phyloP scores from a whole-genome alignment of 192 early-diverging fungal species.

The Dissophora globulifera region DNA sequence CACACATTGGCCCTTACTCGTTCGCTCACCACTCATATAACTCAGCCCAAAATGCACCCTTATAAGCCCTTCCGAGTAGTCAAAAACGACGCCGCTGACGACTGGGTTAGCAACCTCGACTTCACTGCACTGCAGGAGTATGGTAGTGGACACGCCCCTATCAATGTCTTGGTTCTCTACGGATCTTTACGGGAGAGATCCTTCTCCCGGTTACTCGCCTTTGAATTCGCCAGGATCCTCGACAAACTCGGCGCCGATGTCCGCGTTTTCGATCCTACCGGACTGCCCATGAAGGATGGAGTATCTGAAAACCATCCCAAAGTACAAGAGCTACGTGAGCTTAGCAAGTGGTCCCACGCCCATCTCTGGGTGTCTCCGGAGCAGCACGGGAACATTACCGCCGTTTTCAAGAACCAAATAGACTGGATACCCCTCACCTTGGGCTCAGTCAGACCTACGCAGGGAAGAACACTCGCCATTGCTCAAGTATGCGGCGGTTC shows the following conservation, averaged over 20 bases:
- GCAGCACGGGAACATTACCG: constrained; percentile 64
- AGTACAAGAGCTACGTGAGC: constrained; percentile 58
- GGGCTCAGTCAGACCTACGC: constrained; percentile 58
- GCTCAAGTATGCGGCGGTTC: constrained; percentile 63
- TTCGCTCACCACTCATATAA: too few relatives aligned
- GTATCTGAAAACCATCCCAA: constrained; percentile 59
- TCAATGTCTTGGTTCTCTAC: constrained; percentile 60
- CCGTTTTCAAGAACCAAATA: constrained; percentile 65
- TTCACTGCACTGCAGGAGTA: constrained; percentile 21
- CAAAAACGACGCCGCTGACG: constrained; percentile 17
- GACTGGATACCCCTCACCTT: constrained; percentile 61
- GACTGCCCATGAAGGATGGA: constrained; percentile 64
- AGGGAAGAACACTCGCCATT: constrained; percentile 54
- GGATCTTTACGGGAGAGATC: constrained; percentile 59
- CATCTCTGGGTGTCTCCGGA: constrained; percentile 66
- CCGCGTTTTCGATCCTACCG: constrained; percentile 58
- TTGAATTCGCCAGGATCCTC: constrained; percentile 60
- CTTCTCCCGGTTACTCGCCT: constrained; percentile 62
- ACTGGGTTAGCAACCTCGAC: constrained; percentile 46
- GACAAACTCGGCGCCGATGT: constrained; percentile 63
- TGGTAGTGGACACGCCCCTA: constrained; percentile 25
- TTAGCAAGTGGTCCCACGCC: constrained; percentile 63
- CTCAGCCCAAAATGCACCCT: too few relatives aligned
- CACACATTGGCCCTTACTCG: too few relatives aligned
- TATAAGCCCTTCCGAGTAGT: constrained; percentile 32